These are phyloP conservation scores for Xerophyta viscosa DNA, from an alignment of 106 monocot species.

Conservation along the genomic window DNA sequence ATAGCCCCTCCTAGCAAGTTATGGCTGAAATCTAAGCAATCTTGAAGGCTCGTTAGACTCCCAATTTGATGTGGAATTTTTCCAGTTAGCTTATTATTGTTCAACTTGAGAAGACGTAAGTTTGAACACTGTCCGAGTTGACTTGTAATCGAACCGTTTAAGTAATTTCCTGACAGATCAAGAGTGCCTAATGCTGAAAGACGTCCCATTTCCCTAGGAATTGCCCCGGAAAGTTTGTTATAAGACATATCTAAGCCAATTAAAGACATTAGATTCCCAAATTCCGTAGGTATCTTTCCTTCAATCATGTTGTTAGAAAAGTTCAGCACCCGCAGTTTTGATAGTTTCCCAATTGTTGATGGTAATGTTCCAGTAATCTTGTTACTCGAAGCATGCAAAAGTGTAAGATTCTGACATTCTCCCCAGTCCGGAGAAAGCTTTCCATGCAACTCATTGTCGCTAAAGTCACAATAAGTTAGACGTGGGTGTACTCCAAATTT, in stretches of 20 bases:
- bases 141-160: constrained; percentile 1
- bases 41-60: constrained; percentile 10
- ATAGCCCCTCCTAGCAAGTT: constrained; percentile 18
- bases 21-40: constrained; percentile 12
- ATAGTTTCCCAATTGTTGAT: not conserved
- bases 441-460: not conserved
- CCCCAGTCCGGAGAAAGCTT: not conserved
- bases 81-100: constrained; percentile 8
- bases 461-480: not conserved
- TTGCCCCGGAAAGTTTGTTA: constrained; percentile 9
- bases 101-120: not conserved
- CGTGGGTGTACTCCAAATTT: constrained; percentile 1
- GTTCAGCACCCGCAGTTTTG: not conserved
- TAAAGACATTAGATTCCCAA: not conserved
- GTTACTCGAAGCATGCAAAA: not conserved
- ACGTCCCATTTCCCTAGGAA: constrained; percentile 5
- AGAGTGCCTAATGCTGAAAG: not conserved
- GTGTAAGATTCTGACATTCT: constrained; percentile 1
- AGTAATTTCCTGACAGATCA: constrained; percentile 13
- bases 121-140: not conserved
- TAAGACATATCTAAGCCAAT: not conserved
- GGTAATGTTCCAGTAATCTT: not conserved
- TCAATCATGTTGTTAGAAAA: not conserved
- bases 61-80: constrained; percentile 16
- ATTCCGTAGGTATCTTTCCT: not conserved